Conservation (phyloP, 768 basidiomycete genomes). For the Kwoniella dejecticola region DNA sequence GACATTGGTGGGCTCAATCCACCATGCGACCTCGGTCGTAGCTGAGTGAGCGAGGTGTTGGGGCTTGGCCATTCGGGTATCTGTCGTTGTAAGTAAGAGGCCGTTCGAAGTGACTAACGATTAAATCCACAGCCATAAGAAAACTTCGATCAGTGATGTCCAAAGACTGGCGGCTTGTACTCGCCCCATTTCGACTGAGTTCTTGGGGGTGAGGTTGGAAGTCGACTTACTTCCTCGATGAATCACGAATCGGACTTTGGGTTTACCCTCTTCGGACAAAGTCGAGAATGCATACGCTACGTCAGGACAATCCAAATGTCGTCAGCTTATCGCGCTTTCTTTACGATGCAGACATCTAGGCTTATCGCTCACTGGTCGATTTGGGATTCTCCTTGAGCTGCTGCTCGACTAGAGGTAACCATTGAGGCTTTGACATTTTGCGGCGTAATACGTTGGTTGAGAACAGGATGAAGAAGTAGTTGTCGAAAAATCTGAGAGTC, state of each 20-base stretch:
- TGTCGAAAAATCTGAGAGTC: no score
- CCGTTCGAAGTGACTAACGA: conserved; percentile 39
- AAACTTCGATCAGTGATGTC: no score
- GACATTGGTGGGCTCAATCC: conserved; percentile 46
- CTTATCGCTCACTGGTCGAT: conserved; percentile 29
- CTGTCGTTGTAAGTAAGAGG: conserved; percentile 49
- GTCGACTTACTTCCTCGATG: conserved; percentile 45
- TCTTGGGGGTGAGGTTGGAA: neutral
- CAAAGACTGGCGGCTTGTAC: no score
- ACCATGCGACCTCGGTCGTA: conserved; percentile 50
- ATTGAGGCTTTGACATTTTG: conserved; percentile 23
- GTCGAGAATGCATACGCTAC: conserved; percentile 47
- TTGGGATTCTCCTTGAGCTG: conserved; percentile 43
- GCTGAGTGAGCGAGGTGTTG: conserved; percentile 37
- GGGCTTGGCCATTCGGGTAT: conserved; percentile 52
- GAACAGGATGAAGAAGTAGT: conserved; percentile 16
- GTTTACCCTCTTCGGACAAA: conserved; percentile 36
- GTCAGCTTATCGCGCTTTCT: no score
- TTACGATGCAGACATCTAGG: no score
- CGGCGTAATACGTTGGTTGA: conserved; percentile 1
- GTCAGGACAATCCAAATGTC: no score
- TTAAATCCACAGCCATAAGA: neutral
- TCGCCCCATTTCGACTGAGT: no score
- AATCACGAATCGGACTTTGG: conserved; percentile 49
- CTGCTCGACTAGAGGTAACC: conserved; percentile 33